Evolutionary conservation across 495 filamentous ascomycete genomes (phyloP).

Genomic region (Xylaria venustula): DNA sequence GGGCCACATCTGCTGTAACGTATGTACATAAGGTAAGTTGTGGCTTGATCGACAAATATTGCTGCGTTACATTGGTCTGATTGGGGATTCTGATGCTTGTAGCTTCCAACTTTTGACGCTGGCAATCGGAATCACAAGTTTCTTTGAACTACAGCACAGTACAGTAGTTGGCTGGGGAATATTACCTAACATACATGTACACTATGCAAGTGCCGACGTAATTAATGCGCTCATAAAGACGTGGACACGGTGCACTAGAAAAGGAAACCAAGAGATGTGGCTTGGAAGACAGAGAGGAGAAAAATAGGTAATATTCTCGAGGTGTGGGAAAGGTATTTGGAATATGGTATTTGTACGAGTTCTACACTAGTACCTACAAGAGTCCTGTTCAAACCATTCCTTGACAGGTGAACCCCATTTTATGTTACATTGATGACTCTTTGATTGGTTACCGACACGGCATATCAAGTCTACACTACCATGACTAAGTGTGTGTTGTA

Average conservation of each 20-base stretch:
- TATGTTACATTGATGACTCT: not conserved
- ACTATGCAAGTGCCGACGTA: too few relatives aligned
- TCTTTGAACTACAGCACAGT: not conserved
- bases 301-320: too few relatives aligned
- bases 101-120: not conserved
- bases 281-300: not conserved
- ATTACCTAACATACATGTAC: too few relatives aligned
- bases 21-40: too few relatives aligned
- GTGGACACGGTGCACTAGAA: too few relatives aligned
- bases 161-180: not conserved
- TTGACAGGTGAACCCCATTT: not conserved
- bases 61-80: too few relatives aligned
- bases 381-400: not conserved
- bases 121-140: not conserved
- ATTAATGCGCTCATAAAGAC: too few relatives aligned
- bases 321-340: conserved; percentile 11
- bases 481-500: not conserved
- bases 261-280: too few relatives aligned
- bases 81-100: too few relatives aligned
- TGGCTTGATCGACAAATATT: too few relatives aligned
- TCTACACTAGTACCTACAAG: too few relatives aligned
- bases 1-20: too few relatives aligned
- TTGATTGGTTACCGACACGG: conserved; percentile 19
- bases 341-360: conserved; percentile 12
- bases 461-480: conserved; percentile 10